Base-by-base conservation (phyloP, 1,139 yeast genomes). In the Debaryomyces singareniensis region DNA sequence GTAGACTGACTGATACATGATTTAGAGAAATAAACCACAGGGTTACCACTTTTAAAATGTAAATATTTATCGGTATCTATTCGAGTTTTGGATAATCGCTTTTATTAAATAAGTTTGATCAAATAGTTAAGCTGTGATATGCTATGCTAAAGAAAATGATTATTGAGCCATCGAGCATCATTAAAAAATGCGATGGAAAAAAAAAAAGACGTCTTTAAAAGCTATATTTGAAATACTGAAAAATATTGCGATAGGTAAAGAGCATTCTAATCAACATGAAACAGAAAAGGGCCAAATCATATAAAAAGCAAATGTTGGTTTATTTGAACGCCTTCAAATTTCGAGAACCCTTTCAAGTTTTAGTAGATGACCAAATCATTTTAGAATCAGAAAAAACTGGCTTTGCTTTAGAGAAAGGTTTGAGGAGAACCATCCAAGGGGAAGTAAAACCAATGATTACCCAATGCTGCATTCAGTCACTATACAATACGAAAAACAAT, bases 391-490 rank as follows among this genome's bases (percentile, higher is more conserved):
- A 72, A 34, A 66, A 71, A 35, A 71, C 84, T 14, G 78, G 80
- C 31, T 84, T 74, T 51, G 89, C 89, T 51, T 56, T 91, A 15
- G 64, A 62, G 12, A 83, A 82, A 48, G 95, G 93, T n/a, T 60
- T 91, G 25, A 66, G 74, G 34, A 66, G 94, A 39, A 86, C 96
- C 0, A 63, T 89, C 6, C 97, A 89, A 51, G 85, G 80, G 5
- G 89, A 83, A 47, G 74, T 80, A 27, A 91, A 91, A 50, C 86
- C 87, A n/a, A 75, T 91, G 94, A 83, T 93, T 31, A 86, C 98
- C 2, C 98, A 91, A 56, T 93, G 98, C 50, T 84, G 95, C 45
- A 85, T 93, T 69, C 86, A 86, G 51, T 81, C 84, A 15, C 61
- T 91, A 22, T 93, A 91, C 52, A 68, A 70, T 29, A 67, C 82